These are phyloP conservation scores for Psilocybe sp. DNA, from an alignment of 768 basidiomycete genomes.

Conservation along the genomic window DNA sequence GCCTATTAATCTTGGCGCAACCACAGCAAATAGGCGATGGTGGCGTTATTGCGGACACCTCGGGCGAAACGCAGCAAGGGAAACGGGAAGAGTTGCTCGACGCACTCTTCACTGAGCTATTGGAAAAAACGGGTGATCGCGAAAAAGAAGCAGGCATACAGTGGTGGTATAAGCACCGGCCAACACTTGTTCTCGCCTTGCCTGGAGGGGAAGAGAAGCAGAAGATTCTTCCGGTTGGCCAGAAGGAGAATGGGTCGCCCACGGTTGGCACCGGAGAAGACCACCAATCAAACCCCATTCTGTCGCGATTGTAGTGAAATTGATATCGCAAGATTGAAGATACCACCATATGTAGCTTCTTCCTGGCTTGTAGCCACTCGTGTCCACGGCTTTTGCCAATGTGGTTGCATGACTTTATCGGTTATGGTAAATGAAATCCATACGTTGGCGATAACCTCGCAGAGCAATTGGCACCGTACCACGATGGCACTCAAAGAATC, in stretches of 20 bases:
- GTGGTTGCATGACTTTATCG: conserved; percentile 9
- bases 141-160: conserved; percentile 65
- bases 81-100: conserved; percentile 45
- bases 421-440: conserved; percentile 1
- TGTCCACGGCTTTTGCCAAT: neutral
- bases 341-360: conserved; percentile 3
- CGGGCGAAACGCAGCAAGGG: conserved; percentile 16
- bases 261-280: conserved; percentile 8
- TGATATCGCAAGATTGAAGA: conserved; percentile 5
- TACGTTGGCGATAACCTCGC: neutral
- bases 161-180: conserved; percentile 67
- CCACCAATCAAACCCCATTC: conserved; percentile 11
- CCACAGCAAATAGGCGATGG: conserved; percentile 16
- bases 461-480: conserved; percentile 1
- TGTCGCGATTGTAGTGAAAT: conserved; percentile 18
- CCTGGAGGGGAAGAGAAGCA: conserved; percentile 7
- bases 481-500: neutral
- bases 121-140: conserved; percentile 61
- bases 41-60: conserved; percentile 1
- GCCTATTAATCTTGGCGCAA: conserved; percentile 26
- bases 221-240: conserved; percentile 5
- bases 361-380: neutral
- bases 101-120: conserved; percentile 60
- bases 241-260: conserved; percentile 6
- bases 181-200: conserved; percentile 13